These are phyloP conservation scores for Elaeis oleifera DNA, from an alignment of 202 grass and related monocot genomes.

Conservation along the genomic window DNA sequence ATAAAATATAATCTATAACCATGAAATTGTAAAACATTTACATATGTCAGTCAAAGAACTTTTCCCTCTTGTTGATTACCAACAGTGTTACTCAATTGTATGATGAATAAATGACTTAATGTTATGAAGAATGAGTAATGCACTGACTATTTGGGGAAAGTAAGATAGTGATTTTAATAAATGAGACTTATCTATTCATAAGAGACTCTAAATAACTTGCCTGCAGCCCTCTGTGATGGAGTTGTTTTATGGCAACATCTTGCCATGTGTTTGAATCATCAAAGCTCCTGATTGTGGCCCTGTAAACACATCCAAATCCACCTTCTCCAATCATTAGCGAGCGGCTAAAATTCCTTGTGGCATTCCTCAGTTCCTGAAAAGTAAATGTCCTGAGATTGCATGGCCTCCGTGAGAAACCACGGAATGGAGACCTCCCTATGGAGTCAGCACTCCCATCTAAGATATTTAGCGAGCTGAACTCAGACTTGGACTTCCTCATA, in stretches of 20 bases:
- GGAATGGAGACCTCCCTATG: conserved; percentile 40
- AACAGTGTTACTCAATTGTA: too few species aligned
- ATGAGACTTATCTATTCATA: too few species aligned
- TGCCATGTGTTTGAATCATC: conserved; percentile 28
- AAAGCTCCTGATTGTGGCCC: conserved; percentile 36
- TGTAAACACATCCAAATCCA: conserved; percentile 94
- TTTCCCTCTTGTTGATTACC: too few species aligned
- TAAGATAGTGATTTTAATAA: too few species aligned
- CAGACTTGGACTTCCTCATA: conserved; percentile 51
- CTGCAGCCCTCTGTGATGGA: conserved; percentile 64
- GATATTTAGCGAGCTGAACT: conserved; percentile 44
- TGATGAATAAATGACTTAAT: too few species aligned
- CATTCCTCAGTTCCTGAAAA: conserved; percentile 66
- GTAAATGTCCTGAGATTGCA: conserved; percentile 63
- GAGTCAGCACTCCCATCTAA: conserved; percentile 59
- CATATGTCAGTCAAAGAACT: too few species aligned
- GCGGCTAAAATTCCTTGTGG: conserved; percentile 68
- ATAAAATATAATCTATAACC: too few species aligned
- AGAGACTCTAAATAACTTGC: conserved; percentile 9
- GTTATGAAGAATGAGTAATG: too few species aligned
- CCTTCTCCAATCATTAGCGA: conserved; percentile 79
- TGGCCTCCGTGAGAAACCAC: conserved; percentile 41
- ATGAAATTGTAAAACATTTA: too few species aligned
- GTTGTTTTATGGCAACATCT: conserved; percentile 83
- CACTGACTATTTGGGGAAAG: too few species aligned